Base-by-base conservation (phyloP, 1,284 basidiomycete genomes). In the Tilletia caries region DNA sequence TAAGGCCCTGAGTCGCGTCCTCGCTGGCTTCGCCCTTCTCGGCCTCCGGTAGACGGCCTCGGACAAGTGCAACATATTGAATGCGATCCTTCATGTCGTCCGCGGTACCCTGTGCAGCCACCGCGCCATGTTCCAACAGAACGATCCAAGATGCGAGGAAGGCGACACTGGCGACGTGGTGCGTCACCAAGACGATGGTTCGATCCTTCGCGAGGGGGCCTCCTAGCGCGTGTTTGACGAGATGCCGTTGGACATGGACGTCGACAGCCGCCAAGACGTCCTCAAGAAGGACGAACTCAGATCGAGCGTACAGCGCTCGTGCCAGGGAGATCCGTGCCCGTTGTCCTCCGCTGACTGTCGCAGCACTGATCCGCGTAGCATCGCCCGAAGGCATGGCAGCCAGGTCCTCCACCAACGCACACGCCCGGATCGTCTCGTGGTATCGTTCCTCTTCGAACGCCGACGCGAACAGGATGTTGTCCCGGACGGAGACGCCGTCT, bases 341-440 rank as follows among this genome's bases (percentile, higher is more conserved):
- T n/a, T 81, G 79, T 0, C 79, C 79, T 2, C 79, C 79, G 60
- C 69, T 43, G 20, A 66, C 27, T 18, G 48, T 67, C 25, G 44
- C 54, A 13, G 52, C 41, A 15, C 67, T 50, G 58, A 68, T 54
- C 33, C 41, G 29, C n/a, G 67, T 68, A 27, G 33, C 41, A 48
- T 68, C 67, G 27, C 67, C 67, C 3, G 66, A 43, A 12, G 50
- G 29, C 50, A 68, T 41, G 3, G 13, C 41, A 2, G n/a, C 52
- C 33, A 68, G 34, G 33, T 68, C 67, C 18, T 44, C 54, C 3
- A 23, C n/a, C 1, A 68, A 60, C 23, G 41, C 58, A n/a, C 67
- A 68, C 0, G 67, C 67, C 5, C 18, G 34, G 37, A 3, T 0
- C 23, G 12, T 64, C 37, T n/a, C 65, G n/a, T 66, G 20, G 65